These are phyloP conservation scores for Hansfordia pulvinata DNA, from an alignment of 2,329 filamentous ascomycete species.

Conservation along the genomic window DNA sequence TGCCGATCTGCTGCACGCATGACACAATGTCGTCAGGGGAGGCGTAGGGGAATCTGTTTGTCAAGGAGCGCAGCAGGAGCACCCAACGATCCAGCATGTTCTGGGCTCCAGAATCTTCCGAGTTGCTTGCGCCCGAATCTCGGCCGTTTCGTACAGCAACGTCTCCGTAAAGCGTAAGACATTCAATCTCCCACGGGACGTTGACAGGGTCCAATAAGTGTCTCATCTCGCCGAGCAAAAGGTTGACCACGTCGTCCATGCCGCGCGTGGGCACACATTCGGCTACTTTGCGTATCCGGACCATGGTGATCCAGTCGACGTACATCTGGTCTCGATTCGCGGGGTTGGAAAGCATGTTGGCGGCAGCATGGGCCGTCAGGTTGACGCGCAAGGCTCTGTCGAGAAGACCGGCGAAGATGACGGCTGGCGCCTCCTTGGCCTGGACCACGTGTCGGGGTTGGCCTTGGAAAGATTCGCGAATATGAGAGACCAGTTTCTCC, in stretches of 20 bases:
- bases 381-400: conserved; percentile 86
- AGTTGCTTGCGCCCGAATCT: conserved; percentile 22
- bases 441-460: conserved; percentile 76
- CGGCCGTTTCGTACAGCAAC: conserved; percentile 32
- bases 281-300: conserved; percentile 47
- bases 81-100: conserved; percentile 72
- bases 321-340: conserved; percentile 94
- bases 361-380: conserved; percentile 82
- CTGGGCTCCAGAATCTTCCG: conserved; percentile 29
- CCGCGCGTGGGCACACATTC: conserved; percentile 48
- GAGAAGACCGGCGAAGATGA: conserved; percentile 75
- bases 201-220: conserved; percentile 56
- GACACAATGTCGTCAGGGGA: conserved; percentile 60
- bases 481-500: conserved; percentile 64
- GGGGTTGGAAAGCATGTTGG: conserved; percentile 80
- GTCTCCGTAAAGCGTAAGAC: conserved; percentile 46
- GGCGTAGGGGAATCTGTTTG: conserved; percentile 60
- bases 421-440: conserved; percentile 78
- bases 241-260: conserved; percentile 52
- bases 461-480: conserved; percentile 71
- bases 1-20: conserved; percentile 63
- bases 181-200: conserved; percentile 51
- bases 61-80: conserved; percentile 54
- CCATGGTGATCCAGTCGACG: conserved; percentile 67
- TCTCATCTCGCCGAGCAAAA: conserved; percentile 54